phyloP scores from a whole-genome alignment of 768 basidiomycete genomes.

The Xerocomellus amylosporus region DNA sequence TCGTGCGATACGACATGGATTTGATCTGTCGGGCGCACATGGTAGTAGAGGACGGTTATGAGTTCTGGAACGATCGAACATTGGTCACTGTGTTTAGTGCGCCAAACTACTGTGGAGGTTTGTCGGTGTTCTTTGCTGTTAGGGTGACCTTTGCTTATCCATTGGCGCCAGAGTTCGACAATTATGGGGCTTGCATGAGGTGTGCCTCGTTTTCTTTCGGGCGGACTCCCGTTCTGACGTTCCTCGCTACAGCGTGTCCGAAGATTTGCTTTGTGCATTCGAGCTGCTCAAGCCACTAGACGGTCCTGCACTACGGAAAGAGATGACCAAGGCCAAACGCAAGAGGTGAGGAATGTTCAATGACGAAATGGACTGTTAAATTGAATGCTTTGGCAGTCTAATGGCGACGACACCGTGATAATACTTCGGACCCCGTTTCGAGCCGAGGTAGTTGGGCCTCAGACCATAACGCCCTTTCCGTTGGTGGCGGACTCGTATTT shows the following conservation, averaged over 20 bases:
- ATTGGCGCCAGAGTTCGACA: constrained; percentile 73
- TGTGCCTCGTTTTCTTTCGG: constrained; percentile 30
- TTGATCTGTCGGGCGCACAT: constrained; percentile 99
- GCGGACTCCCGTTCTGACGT: constrained; percentile 10
- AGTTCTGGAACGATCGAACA: constrained; percentile 99
- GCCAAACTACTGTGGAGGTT: constrained; percentile 94
- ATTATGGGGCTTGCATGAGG: constrained; percentile 96
- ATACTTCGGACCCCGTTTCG: neutral
- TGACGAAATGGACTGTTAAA: neutral
- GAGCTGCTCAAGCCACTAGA: constrained; percentile 96
- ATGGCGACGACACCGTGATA: constrained; percentile 35
- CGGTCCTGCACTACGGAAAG: constrained; percentile 90
- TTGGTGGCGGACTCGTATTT: constrained; percentile 15
- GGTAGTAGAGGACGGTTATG: constrained; percentile 99
- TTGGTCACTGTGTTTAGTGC: constrained; percentile 98
- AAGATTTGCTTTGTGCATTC: constrained; percentile 95
- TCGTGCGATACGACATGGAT: constrained; percentile 96
- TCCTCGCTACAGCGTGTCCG: constrained; percentile 68
- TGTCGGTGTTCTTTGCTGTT: constrained; percentile 33
- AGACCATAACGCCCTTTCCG: constrained; percentile 4
- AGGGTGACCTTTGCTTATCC: constrained; percentile 14
- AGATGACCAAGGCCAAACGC: constrained; percentile 98
- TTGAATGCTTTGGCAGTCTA: constrained; percentile 20
- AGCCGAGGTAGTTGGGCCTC: constrained; percentile 8
- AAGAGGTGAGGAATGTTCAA: constrained; percentile 62